Percentiles rank a stretch among this genome's conserved stretches.
These are phyloP conservation scores for Sistotremastrum suecicum DNA, from an alignment of 768 basidiomycete species.

Conservation along the genomic window DNA sequence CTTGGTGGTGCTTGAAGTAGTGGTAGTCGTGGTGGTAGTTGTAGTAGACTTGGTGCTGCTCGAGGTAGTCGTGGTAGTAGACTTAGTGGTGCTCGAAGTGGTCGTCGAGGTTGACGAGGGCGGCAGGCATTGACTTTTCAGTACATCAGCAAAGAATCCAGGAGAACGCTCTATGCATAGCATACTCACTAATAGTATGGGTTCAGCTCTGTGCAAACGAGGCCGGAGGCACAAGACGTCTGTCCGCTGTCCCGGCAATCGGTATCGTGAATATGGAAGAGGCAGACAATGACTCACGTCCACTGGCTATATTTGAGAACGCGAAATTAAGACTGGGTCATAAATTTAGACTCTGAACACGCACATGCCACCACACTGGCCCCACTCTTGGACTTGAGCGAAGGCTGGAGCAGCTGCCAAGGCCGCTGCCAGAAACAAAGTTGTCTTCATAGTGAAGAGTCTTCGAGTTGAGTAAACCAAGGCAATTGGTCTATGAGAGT, in stretches of 20 bases:
- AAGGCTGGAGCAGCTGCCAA: neutral
- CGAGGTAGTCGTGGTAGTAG: constrained; percentile 4
- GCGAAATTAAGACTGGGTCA: too few species aligned
- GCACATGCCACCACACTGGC: constrained; percentile 4
- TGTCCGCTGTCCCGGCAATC: constrained; percentile 1
- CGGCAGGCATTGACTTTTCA: neutral
- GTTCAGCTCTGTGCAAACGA: constrained; percentile 3
- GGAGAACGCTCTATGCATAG: neutral
- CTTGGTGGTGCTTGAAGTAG: constrained; percentile 1
- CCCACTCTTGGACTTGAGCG: constrained; percentile 4
- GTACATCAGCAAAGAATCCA: neutral
- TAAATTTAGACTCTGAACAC: too few species aligned
- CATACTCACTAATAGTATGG: constrained; percentile 3
- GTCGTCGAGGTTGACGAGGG: neutral
- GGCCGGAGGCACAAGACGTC: constrained; percentile 5
- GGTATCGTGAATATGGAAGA: too few species aligned
- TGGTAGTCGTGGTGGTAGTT: neutral
- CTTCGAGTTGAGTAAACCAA: too few species aligned
- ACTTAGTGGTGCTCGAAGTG: neutral
- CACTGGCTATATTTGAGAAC: too few species aligned
- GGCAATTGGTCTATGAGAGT: too few species aligned
- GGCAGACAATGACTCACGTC: too few species aligned
- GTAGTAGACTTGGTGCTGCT: constrained; percentile 2
- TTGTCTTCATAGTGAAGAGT: too few species aligned
- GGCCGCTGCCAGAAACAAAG: too few species aligned